Percentiles rank a stretch among this genome's conserved stretches.
These are phyloP conservation scores for Microcera coccophila DNA, from an alignment of 2,329 filamentous ascomycete genomes.

Conservation along the genomic window DNA sequence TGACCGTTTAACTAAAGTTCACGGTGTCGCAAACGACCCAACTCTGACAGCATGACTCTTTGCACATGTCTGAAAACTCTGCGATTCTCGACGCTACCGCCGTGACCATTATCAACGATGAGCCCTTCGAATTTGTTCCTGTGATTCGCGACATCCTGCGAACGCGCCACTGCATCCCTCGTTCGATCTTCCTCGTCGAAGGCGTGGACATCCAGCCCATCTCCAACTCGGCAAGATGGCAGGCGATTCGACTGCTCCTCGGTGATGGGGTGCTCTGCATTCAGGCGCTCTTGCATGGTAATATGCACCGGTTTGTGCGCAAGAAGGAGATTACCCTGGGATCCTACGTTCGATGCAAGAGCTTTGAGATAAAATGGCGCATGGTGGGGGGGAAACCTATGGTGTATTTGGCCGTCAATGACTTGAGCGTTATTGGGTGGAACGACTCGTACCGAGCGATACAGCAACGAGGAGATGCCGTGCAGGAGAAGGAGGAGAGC, in stretches of 20 bases:
- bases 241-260: conserved; percentile 45
- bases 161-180: conserved; percentile 45
- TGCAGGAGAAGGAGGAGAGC: not conserved
- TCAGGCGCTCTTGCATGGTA: conserved; percentile 47
- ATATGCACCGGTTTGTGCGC: conserved; percentile 48
- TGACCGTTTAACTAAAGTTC: no score
- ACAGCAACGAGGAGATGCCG: conserved; percentile 8
- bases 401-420: conserved; percentile 45
- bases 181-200: conserved; percentile 50
- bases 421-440: conserved; percentile 47
- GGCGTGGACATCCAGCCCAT: conserved; percentile 38
- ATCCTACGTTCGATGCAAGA: conserved; percentile 46
- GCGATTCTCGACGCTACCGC: conserved; percentile 25
- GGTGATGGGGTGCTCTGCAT: conserved; percentile 53
- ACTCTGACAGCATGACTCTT: conserved; percentile 10
- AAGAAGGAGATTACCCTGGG: conserved; percentile 44
- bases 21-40: not conserved
- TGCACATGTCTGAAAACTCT: conserved; percentile 21
- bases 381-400: conserved; percentile 22
- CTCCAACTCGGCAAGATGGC: conserved; percentile 36
- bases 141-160: conserved; percentile 47
- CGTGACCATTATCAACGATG: conserved; percentile 21
- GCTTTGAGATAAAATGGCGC: conserved; percentile 35
- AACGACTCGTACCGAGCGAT: conserved; percentile 37
- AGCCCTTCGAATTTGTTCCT: conserved; percentile 31